phyloP scores from a whole-genome alignment of 495 filamentous ascomycete species.

The Paragyromitra xinjiangensis region DNA sequence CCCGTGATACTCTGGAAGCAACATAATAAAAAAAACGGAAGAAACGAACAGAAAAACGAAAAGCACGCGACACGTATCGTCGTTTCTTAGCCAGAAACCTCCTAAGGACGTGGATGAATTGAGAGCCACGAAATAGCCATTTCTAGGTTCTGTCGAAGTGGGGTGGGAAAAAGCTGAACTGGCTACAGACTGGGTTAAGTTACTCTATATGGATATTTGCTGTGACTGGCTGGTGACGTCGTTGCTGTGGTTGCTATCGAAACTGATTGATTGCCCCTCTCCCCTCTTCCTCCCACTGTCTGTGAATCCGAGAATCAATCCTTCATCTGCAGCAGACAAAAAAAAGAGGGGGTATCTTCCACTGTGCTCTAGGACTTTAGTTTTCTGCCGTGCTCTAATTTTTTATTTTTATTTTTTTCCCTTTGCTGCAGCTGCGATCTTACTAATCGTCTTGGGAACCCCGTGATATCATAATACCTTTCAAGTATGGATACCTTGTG shows the following conservation, averaged over 20 bases:
- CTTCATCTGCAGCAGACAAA: constrained; percentile 19
- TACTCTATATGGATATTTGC: no score
- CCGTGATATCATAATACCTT: constrained; percentile 11
- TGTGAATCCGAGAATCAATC: constrained; percentile 9
- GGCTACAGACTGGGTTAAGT: no score
- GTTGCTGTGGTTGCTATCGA: constrained; percentile 9
- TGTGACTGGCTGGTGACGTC: constrained; percentile 37
- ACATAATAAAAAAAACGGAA: neutral
- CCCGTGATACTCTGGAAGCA: neutral
- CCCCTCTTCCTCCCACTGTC: constrained; percentile 26
- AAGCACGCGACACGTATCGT: neutral
- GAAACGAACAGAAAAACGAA: neutral
- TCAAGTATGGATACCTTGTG: constrained; percentile 14
- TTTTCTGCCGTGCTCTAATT: neutral
- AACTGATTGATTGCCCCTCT: constrained; percentile 19
- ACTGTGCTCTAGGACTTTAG: constrained; percentile 19
- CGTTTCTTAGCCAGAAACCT: no score
- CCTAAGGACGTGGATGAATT: neutral
- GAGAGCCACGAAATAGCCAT: neutral
- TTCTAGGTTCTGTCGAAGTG: no score
- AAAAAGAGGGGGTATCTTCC: constrained; percentile 7
- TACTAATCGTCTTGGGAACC: neutral
- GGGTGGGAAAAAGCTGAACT: no score
- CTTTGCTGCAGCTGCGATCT: neutral
- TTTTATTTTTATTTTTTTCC: neutral